Base-by-base conservation (phyloP, 352 stramenopile genomes). In the Globisporangium acanthophoron region DNA sequence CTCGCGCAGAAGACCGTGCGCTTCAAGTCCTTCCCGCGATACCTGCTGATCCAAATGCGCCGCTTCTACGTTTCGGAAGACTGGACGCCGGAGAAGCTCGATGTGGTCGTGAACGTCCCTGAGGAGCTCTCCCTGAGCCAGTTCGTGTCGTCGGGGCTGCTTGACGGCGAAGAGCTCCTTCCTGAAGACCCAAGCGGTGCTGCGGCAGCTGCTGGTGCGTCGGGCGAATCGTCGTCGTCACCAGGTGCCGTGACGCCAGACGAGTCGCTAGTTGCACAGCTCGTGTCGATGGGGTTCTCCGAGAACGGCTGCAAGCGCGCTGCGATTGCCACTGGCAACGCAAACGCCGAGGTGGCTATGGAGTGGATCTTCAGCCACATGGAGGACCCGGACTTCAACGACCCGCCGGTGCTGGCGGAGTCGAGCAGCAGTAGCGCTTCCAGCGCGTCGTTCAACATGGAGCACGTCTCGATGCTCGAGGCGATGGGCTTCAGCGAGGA, bases 311-410 rank as follows among this genome's bases (percentile, higher is more conserved):
- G 92, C 75, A 98, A 97, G 66, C 88, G 96, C 54, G 97, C 97
- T 49, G 85, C 97, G 21, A 85, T 97, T 21, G 96, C 85, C 37
- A 97, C 80, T 59, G 86, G 77, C 55, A 98, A 96, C 73, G 74
- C 70, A 5, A 81, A 94, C 61, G 78, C 94, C 5, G 96, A 99
- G 61, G 87, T 80, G 37, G 96, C 96, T 8, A 99, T 99, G 94
- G 94, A 98, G 52, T 99, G 96, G 96, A 92, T 99, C 51, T 98
- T 99, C 72, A 96, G 94, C 58, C 97, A 99, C 80, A 98, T 98
- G 85, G 90, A 87, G 60, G 97, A 99, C 72, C 66, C 96, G 1
- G 93, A 99, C 69, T 99, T 99, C 65, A 98, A 99, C 62, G 92
- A 98, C 62, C 93, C 94, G 6, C 70, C 96, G 3, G 51, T 21